Evolutionary conservation across 176 grass and related monocot species (phyloP).

Genomic region (Puccinellia tenuiflora): DNA sequence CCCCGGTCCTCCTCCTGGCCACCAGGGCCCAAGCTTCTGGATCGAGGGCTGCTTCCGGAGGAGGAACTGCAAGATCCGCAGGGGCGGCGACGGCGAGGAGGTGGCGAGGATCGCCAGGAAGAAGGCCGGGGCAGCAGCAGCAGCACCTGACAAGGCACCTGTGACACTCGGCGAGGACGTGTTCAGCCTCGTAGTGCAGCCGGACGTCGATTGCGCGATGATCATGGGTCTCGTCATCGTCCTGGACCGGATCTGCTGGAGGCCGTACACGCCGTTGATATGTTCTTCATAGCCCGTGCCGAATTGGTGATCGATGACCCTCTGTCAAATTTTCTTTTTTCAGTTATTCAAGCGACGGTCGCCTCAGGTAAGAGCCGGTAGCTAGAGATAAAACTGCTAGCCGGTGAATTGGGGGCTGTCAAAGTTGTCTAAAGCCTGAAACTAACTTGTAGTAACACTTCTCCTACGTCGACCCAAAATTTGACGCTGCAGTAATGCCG

Average conservation of each 20-base stretch:
- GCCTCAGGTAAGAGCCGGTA: neutral
- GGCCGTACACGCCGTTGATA: slow-evolving; percentile 34
- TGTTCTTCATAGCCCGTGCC: slow-evolving; percentile 29
- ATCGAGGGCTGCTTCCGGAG: slow-evolving; percentile 65
- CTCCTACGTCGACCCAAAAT: neutral
- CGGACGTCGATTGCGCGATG: slow-evolving; percentile 30
- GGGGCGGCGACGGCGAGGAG: slow-evolving; percentile 32
- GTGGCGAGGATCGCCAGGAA: slow-evolving; percentile 66
- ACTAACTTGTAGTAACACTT: neutral
- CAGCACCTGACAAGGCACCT: neutral
- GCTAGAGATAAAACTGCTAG: neutral
- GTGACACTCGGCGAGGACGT: slow-evolving; percentile 60
- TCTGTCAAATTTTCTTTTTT: neutral
- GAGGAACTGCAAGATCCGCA: slow-evolving; percentile 67
- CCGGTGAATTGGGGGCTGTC: neutral
- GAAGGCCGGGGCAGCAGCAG: neutral
- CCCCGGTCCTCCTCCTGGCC: neutral
- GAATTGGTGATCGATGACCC: neutral
- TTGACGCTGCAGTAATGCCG: neutral
- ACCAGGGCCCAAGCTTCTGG: slow-evolving; percentile 30
- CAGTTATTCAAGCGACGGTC: neutral
- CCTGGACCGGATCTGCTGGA: slow-evolving; percentile 74
- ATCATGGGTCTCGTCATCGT: slow-evolving; percentile 74
- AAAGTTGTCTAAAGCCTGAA: neutral
- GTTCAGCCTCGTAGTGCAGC: slow-evolving; percentile 61